Evolutionary conservation across 2,329 filamentous ascomycete species (phyloP).

Genomic region (Aspergillus niger): DNA sequence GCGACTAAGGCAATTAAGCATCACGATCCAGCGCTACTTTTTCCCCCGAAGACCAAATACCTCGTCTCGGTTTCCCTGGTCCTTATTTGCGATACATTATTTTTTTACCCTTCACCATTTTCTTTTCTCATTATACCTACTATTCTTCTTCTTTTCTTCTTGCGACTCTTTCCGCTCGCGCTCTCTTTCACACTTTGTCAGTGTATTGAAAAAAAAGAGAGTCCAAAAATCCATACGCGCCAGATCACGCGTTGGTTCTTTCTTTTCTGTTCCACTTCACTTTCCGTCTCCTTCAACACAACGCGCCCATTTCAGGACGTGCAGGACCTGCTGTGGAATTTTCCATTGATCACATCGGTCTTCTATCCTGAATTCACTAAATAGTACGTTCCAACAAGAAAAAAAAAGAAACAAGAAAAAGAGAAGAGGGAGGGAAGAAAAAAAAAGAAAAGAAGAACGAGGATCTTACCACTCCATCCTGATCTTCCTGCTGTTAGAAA

Average conservation of each 20-base stretch:
- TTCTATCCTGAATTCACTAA: slow-evolving; percentile 15
- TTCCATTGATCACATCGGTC: neutral
- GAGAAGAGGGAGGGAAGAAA: neutral
- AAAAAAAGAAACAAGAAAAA: neutral
- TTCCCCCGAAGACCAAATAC: slow-evolving; percentile 8
- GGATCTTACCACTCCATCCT: slow-evolving; percentile 10
- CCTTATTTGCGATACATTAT: slow-evolving; percentile 16
- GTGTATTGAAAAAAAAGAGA: slow-evolving; percentile 8
- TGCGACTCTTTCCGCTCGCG: slow-evolving; percentile 1
- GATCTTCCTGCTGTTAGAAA: neutral
- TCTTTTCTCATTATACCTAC: neutral
- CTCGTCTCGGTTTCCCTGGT: slow-evolving; percentile 1
- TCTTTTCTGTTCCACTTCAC: slow-evolving; percentile 16
- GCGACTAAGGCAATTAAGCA: slow-evolving; percentile 45
- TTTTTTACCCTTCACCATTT: slow-evolving; percentile 7
- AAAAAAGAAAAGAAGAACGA: neutral
- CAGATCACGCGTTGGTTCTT: slow-evolving; percentile 21
- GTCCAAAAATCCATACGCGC: slow-evolving; percentile 6
- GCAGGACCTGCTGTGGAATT: neutral
- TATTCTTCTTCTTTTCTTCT: neutral
- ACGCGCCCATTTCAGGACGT: slow-evolving; percentile 1
- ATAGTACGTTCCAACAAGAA: slow-evolving; percentile 25
- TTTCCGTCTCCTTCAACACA: neutral
- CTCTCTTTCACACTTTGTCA: slow-evolving; percentile 12
- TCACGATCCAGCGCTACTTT: slow-evolving; percentile 30